Evolutionary conservation across 164 flowering plant species (phyloP).

Genomic region (Annona cherimola): DNA sequence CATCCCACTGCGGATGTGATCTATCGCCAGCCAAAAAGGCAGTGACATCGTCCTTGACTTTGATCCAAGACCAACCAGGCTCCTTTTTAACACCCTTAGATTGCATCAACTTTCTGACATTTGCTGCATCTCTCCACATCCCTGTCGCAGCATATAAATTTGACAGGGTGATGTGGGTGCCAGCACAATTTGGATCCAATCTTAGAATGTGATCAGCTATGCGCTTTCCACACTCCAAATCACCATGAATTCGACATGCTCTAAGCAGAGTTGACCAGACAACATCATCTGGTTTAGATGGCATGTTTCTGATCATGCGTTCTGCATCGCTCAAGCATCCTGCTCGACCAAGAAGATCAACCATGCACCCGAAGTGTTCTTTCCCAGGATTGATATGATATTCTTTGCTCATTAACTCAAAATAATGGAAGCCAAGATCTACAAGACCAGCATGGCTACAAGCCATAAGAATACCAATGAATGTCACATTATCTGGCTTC

Average conservation of each 20-base stretch:
- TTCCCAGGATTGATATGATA: constrained; percentile 54
- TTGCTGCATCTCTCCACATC: constrained; percentile 71
- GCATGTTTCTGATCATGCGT: constrained; percentile 66
- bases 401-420: constrained; percentile 42
- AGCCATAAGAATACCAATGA: constrained; percentile 76
- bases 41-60: constrained; percentile 51
- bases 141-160: constrained; percentile 69
- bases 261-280: constrained; percentile 81
- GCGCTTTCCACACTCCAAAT: constrained; percentile 60
- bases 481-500: constrained; percentile 72
- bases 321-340: constrained; percentile 74
- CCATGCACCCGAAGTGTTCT: constrained; percentile 91
- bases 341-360: constrained; percentile 80
- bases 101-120: constrained; percentile 60
- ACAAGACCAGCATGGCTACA: constrained; percentile 84
- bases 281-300: constrained; percentile 68
- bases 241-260: constrained; percentile 62
- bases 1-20: constrained; percentile 50
- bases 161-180: constrained; percentile 63
- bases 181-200: constrained; percentile 64
- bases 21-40: constrained; percentile 72
- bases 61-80: constrained; percentile 88
- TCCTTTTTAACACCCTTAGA: constrained; percentile 75
- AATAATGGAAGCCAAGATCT: constrained; percentile 69
- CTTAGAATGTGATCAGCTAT: constrained; percentile 56